These are phyloP conservation scores for Elongisporangium anandrum DNA, from an alignment of 352 stramenopile genomes.

Conservation along the genomic window DNA sequence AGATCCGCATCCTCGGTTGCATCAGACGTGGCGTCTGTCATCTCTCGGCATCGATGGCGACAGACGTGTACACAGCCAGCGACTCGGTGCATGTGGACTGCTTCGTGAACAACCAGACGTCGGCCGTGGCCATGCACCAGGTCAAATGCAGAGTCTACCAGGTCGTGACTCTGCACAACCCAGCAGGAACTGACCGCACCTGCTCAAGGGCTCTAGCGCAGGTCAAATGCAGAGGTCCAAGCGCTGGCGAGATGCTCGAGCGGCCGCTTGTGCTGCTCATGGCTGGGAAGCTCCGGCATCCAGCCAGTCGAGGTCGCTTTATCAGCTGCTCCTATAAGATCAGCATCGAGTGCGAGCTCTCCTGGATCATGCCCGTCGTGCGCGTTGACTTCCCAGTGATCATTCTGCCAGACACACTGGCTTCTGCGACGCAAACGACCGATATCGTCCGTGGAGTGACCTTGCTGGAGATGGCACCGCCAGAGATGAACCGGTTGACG, in stretches of 20 bases:
- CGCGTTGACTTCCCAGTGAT: slow-evolving; percentile 32
- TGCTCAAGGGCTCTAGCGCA: slow-evolving; percentile 41
- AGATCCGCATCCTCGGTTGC: slow-evolving; percentile 46
- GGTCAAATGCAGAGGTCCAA: slow-evolving; percentile 47
- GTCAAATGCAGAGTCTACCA: slow-evolving; percentile 57
- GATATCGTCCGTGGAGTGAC: not conserved
- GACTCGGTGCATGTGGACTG: slow-evolving; percentile 60
- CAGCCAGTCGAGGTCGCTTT: slow-evolving; percentile 45
- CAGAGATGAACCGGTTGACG: not conserved
- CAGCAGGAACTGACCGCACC: slow-evolving; percentile 25
- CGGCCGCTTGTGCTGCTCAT: slow-evolving; percentile 53
- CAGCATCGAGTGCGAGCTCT: slow-evolving; percentile 53
- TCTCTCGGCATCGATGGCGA: slow-evolving; percentile 57
- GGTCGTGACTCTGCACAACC: slow-evolving; percentile 47
- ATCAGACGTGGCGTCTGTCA: slow-evolving; percentile 56
- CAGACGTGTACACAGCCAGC: slow-evolving; percentile 50
- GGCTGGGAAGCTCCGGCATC: slow-evolving; percentile 50
- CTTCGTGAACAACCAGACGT: slow-evolving; percentile 75
- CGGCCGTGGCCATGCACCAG: slow-evolving; percentile 33
- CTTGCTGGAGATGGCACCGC: not conserved
- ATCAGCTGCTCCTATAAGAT: slow-evolving; percentile 61
- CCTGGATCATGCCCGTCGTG: slow-evolving; percentile 17
- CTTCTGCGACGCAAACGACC: not conserved
- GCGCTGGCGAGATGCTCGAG: slow-evolving; percentile 47
- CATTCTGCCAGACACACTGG: slow-evolving; percentile 14